Evolutionary conservation across 805 yeast species (phyloP), one percentile per base, ranked within the genome.

Genomic region (Spathaspora sp.): DNA sequence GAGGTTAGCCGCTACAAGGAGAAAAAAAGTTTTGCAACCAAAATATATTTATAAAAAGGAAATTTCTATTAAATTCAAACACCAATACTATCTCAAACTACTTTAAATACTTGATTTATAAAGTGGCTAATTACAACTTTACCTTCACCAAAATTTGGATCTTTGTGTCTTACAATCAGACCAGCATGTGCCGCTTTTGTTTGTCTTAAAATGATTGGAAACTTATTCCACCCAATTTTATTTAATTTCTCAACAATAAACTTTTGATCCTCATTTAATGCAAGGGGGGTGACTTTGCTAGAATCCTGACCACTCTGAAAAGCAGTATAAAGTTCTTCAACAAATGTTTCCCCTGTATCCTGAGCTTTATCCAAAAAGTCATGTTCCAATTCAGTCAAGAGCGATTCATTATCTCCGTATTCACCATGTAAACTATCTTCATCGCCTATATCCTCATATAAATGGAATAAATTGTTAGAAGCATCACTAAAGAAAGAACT

Each of bases 141-240:
- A 0, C 97, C 97, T 65, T 89, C 96, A 32, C 67, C 80, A 55
- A 85, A 83, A 9, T 47, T 39, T 10, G 76, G 75, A 10, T 76
- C 74, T 29, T 78, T 79, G 20, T 70, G 69, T 47, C 96, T 77
- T 43, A 85, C 88, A 52, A 89, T 87, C 1, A 89, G 85, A 1
- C 94, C 96, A 1, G 96, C 89, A 61, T 89, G 97, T 0, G 96
- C 80, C 44, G 83, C 79, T 47, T 76, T 76, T 5, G 93, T 84
- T 29, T 78, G 70, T 39, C 85, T 76, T 52, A 89, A 86, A 53
- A 85, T 77, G 26, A 89, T 76, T 0, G 94, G 92, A 57, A 67
- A 85, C 62, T 88, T 89, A 43, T 70, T 65, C 96, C 96, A 90
- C 1, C 69, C 60, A 4, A 88, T 63, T 3, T 66, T 57, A 64